These are phyloP conservation scores for Royoungia palumana DNA, from an alignment of 768 basidiomycete genomes.

Conservation along the genomic window DNA sequence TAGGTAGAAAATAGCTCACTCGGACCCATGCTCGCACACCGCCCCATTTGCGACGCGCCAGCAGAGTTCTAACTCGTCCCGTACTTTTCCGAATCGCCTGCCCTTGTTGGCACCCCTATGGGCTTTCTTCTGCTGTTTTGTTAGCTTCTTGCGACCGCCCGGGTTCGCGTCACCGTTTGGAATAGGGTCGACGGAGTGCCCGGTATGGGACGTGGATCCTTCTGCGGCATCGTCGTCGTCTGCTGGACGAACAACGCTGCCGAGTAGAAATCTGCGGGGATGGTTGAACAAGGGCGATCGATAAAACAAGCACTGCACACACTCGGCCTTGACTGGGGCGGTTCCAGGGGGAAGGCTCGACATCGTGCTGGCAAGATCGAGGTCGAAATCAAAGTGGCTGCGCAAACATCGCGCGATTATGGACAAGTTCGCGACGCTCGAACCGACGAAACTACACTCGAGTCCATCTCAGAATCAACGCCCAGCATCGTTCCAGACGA, in stretches of 20 bases:
- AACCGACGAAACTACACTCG: constrained; percentile 62
- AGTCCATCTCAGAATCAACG: constrained; percentile 31
- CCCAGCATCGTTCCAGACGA: neutral
- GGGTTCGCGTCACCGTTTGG: constrained; percentile 29
- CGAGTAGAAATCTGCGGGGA: constrained; percentile 41
- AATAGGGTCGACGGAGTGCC: constrained; percentile 25
- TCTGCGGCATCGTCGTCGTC: constrained; percentile 65
- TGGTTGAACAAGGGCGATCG: neutral
- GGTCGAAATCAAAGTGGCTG: no score
- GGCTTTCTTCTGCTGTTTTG: constrained; percentile 69
- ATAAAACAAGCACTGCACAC: constrained; percentile 8
- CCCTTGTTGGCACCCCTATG: constrained; percentile 82
- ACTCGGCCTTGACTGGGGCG: constrained; percentile 55
- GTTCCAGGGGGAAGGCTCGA: constrained; percentile 37
- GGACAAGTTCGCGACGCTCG: constrained; percentile 86
- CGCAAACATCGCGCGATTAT: constrained; percentile 37
- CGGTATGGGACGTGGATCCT: constrained; percentile 42
- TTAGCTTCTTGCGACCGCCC: constrained; percentile 39
- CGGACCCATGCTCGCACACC: constrained; percentile 65
- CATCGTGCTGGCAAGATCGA: constrained; percentile 15
- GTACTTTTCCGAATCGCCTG: constrained; percentile 69
- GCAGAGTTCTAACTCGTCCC: constrained; percentile 82
- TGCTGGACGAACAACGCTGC: constrained; percentile 20
- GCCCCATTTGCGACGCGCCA: constrained; percentile 71
- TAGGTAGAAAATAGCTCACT: constrained; percentile 38